Percentiles rank a stretch among this genome's conserved stretches.
Conservation (phyloP, 768 basidiomycete genomes). For the Agrocybe pediades region DNA sequence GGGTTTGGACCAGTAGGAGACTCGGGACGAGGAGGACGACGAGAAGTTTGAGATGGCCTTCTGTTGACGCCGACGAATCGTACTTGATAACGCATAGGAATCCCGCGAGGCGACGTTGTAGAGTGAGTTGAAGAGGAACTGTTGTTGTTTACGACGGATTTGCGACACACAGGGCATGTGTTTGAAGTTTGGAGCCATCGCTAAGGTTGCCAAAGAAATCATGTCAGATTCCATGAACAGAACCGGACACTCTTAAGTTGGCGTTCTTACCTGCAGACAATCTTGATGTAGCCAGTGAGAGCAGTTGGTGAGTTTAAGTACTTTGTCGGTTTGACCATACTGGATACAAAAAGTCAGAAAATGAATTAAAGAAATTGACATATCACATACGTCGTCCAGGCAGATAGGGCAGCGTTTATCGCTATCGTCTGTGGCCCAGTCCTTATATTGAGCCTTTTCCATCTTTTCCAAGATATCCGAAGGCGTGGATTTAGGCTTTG, state of each 20-base stretch:
- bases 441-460: constrained; percentile 63
- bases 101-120: not conserved
- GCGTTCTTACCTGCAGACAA: constrained; percentile 65
- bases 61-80: too few relatives aligned
- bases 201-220: constrained; percentile 32
- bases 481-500: constrained; percentile 63
- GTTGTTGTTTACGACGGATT: constrained; percentile 52
- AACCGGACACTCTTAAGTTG: not conserved
- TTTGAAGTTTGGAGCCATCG: constrained; percentile 80
- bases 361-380: not conserved
- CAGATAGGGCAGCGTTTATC: constrained; percentile 84
- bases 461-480: constrained; percentile 58
- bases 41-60: not conserved
- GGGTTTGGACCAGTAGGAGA: not conserved
- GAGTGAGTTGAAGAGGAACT: too few relatives aligned
- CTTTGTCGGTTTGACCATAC: constrained; percentile 64
- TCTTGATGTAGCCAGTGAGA: constrained; percentile 80
- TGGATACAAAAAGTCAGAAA: constrained; percentile 27
- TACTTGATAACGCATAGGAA: not conserved
- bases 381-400: constrained; percentile 70
- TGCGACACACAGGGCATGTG: constrained; percentile 83
- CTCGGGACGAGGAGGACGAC: not conserved
- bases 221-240: not conserved
- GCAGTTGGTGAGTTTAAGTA: constrained; percentile 70
- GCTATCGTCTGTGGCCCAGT: constrained; percentile 66